These are phyloP conservation scores for Salix dunnii DNA, from an alignment of 345 rosid species.

Conservation along the genomic window DNA sequence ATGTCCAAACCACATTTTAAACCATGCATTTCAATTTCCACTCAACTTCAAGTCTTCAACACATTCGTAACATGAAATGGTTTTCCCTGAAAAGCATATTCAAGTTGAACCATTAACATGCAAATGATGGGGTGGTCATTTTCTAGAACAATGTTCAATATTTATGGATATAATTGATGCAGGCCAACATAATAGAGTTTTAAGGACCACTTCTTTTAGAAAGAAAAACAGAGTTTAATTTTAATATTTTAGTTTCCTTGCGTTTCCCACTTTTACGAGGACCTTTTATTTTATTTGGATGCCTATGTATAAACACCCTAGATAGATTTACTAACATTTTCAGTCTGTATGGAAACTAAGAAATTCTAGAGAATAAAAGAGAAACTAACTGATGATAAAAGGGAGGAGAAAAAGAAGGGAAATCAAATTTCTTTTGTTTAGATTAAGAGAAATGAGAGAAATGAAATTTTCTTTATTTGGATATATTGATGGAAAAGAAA, in stretches of 20 bases:
- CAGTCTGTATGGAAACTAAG: too few relatives aligned
- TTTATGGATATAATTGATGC: neutral
- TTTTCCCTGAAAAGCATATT: neutral
- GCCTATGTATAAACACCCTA: neutral
- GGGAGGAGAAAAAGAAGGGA: too few relatives aligned
- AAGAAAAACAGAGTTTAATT: neutral
- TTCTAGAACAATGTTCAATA: neutral
- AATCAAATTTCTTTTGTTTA: too few relatives aligned
- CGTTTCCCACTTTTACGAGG: neutral
- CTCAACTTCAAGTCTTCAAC: neutral
- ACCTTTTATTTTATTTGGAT: neutral
- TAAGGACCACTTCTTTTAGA: neutral
- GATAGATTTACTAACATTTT: too few relatives aligned
- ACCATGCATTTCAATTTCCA: neutral
- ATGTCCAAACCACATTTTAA: neutral
- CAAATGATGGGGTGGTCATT: neutral
- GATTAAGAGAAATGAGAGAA: too few relatives aligned
- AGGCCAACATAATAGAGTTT: neutral
- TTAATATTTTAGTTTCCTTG: too few relatives aligned
- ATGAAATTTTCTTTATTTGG: too few relatives aligned
- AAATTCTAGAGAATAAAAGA: too few relatives aligned
- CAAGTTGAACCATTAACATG: neutral
- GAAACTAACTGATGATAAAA: too few relatives aligned
- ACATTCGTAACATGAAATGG: neutral
- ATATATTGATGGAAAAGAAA: too few relatives aligned